phyloP scores from a whole-genome alignment of 768 basidiomycete species.

The Rhizopogon vinicolor region DNA sequence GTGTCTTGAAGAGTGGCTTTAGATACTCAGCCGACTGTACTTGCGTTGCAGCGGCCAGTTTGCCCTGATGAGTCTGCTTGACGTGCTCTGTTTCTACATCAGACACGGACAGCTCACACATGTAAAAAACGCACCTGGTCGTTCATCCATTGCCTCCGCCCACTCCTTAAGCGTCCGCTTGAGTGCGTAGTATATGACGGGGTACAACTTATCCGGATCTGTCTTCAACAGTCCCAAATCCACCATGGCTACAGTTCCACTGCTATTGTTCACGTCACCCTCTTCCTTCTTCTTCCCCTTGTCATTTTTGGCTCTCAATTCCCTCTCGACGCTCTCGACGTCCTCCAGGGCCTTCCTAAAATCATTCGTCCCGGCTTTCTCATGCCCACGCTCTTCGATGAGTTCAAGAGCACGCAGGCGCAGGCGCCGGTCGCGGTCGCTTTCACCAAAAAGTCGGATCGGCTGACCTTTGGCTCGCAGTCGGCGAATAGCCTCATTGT shows the following conservation, averaged over 20 bases:
- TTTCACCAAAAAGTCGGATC: conserved; percentile 90
- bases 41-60: conserved; percentile 91
- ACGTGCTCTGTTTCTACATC: conserved; percentile 54
- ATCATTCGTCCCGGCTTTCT: conserved; percentile 87
- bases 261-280: conserved; percentile 39
- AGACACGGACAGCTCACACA: not conserved
- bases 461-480: conserved; percentile 92
- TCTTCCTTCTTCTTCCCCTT: conserved; percentile 65
- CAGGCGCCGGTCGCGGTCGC: conserved; percentile 88
- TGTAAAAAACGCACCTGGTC: conserved; percentile 63
- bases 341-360: conserved; percentile 89
- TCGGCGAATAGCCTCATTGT: conserved; percentile 86
- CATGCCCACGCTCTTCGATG: conserved; percentile 85
- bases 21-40: conserved; percentile 94
- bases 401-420: conserved; percentile 91
- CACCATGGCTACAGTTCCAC: conserved; percentile 44
- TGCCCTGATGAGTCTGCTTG: conserved; percentile 87
- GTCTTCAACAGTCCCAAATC: conserved; percentile 82
- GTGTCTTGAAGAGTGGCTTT: conserved; percentile 90
- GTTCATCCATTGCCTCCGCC: conserved; percentile 91
- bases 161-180: conserved; percentile 94
- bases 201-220: conserved; percentile 94
- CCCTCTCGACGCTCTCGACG: conserved; percentile 74
- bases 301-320: conserved; percentile 51
- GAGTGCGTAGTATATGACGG: conserved; percentile 92